Conservation (phyloP, 1,139 yeast genomes). For the Scheffersomyces quercinus region DNA sequence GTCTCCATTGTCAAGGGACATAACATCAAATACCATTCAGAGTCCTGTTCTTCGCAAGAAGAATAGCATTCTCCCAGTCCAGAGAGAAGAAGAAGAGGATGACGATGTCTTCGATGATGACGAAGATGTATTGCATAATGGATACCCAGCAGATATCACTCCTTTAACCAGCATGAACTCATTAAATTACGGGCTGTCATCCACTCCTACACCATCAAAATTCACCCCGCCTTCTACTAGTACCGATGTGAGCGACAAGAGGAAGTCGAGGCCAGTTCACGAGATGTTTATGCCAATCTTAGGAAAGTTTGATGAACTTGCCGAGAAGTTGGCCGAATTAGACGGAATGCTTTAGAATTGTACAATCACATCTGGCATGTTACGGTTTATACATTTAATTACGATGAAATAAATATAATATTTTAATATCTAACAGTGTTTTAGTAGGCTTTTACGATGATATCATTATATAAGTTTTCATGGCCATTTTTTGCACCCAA, state of each 20-base stretch:
- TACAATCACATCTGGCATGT: background rate
- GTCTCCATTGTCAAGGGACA: too few relatives aligned
- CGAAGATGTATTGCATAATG: conserved; percentile 5
- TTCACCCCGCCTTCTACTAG: background rate
- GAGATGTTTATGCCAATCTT: conserved; percentile 52
- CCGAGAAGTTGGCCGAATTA: conserved; percentile 46
- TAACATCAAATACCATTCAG: too few relatives aligned
- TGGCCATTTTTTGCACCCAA: too few relatives aligned
- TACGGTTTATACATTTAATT: too few relatives aligned
- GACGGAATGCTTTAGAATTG: conserved; percentile 25
- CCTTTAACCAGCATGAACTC: conserved; percentile 45
- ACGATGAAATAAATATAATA: too few relatives aligned
- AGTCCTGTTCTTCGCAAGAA: too few relatives aligned
- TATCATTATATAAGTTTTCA: too few relatives aligned
- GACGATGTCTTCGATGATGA: conserved; percentile 7
- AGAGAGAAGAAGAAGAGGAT: conserved; percentile 13
- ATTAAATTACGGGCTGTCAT: conserved; percentile 18
- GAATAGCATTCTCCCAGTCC: background rate
- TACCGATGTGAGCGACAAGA: conserved; percentile 12
- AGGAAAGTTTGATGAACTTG: conserved; percentile 47
- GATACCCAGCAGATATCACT: conserved; percentile 18
- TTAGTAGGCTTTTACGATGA: too few relatives aligned
- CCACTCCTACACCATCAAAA: conserved; percentile 8
- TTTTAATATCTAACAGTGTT: too few relatives aligned
- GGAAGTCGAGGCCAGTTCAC: conserved; percentile 39